A percentile compares a stretch with the other conserved stretches of the same genome.
Evolutionary conservation across 2,329 filamentous ascomycete genomes (phyloP).

Genomic region (Spiromastix sp.): DNA sequence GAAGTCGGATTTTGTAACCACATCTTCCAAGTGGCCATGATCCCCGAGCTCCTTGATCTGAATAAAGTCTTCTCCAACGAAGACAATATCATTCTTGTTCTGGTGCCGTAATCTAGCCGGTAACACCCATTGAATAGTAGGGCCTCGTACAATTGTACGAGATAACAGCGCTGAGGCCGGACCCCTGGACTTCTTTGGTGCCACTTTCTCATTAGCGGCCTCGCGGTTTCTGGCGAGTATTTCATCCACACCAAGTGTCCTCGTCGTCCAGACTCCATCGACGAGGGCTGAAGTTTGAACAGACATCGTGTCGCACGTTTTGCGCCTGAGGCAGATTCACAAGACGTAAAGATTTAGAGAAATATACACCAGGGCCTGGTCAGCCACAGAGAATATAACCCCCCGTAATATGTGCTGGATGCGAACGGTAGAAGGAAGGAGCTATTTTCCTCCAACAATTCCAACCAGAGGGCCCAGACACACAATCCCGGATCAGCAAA

Average conservation of each 20-base stretch:
- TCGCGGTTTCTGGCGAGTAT: constrained; percentile 10
- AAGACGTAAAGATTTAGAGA: too few relatives aligned
- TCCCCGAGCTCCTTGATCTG: constrained; percentile 64
- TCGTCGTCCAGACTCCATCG: constrained; percentile 11
- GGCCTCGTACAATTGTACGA: constrained; percentile 65
- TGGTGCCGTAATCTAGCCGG: constrained; percentile 66
- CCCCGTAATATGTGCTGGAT: too few relatives aligned
- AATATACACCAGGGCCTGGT: too few relatives aligned
- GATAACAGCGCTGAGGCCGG: constrained; percentile 64
- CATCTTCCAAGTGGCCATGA: constrained; percentile 60
- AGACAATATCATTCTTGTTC: constrained; percentile 68
- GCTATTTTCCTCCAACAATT: too few relatives aligned
- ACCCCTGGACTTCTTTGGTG: constrained; percentile 21
- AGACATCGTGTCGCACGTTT: constrained; percentile 9
- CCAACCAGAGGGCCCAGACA: too few relatives aligned
- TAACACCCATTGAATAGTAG: constrained; percentile 64
- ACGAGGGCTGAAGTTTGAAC: constrained; percentile 12
- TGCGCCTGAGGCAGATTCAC: too few relatives aligned
- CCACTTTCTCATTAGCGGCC: constrained; percentile 7
- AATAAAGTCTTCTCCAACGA: constrained; percentile 73
- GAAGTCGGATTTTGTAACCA: constrained; percentile 73
- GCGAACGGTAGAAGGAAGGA: too few relatives aligned
- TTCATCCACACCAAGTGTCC: constrained; percentile 12
- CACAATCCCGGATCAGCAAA: too few relatives aligned
- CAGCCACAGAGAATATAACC: too few relatives aligned